A percentile compares a stretch with the other conserved stretches of the same genome.
Conservation (phyloP, 192 early-diverging fungal genomes). For the Coemansia sp. region DNA sequence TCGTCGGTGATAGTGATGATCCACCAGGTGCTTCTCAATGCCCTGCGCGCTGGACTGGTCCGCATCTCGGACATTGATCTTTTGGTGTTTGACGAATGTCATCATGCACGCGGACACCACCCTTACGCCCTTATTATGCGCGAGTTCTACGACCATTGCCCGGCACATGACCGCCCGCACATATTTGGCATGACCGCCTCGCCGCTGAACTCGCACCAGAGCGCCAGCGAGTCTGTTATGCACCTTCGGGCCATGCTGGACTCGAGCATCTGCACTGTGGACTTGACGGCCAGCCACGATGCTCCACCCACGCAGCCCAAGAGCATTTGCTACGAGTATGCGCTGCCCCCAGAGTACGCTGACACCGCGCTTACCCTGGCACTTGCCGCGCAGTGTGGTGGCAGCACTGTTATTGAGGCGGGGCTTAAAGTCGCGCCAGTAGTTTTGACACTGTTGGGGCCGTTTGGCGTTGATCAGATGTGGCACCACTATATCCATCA, state of each 20-base stretch:
- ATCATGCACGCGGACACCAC: slow-evolving; percentile 79
- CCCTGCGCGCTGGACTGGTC: slow-evolving; percentile 69
- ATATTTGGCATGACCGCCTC: slow-evolving; percentile 96
- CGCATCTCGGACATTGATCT: slow-evolving; percentile 70
- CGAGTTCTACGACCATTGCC: slow-evolving; percentile 70
- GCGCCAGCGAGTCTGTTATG: slow-evolving; percentile 37
- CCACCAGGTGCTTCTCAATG: slow-evolving; percentile 79
- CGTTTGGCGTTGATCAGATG: slow-evolving; percentile 75
- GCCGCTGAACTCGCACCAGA: slow-evolving; percentile 57
- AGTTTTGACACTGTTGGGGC: slow-evolving; percentile 65
- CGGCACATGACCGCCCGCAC: slow-evolving; percentile 59
- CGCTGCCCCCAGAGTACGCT: slow-evolving; percentile 44
- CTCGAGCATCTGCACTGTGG: slow-evolving; percentile 60
- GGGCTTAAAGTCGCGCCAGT: slow-evolving; percentile 39
- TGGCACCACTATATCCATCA: slow-evolving; percentile 58
- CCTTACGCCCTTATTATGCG: slow-evolving; percentile 81
- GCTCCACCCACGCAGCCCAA: slow-evolving; percentile 10
- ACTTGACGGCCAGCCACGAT: slow-evolving; percentile 25
- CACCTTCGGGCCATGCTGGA: slow-evolving; percentile 60
- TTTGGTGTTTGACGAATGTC: slow-evolving; percentile 95
- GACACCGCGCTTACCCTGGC: slow-evolving; percentile 45
- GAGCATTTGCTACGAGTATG: slow-evolving; percentile 54
- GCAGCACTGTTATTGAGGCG: slow-evolving; percentile 40
- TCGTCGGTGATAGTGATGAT: slow-evolving; percentile 85
- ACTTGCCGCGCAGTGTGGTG: slow-evolving; percentile 37